Conservation (phyloP, 2,329 filamentous ascomycete genomes). For the Alternaria triticimaculans region DNA sequence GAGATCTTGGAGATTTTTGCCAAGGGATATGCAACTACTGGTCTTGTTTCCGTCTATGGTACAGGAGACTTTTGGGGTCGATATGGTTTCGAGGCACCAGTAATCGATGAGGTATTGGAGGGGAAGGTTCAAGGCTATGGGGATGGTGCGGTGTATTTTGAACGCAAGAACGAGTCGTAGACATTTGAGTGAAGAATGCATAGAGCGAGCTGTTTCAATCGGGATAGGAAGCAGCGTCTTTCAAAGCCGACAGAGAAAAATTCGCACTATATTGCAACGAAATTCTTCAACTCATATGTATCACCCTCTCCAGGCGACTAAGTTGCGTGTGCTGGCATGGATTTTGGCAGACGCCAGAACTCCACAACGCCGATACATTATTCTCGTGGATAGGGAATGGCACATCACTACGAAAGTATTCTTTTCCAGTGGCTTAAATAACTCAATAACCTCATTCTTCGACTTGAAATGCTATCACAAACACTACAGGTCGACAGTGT, state of each 20-base stretch:
- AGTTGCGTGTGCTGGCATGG: neutral
- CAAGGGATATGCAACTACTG: constrained; percentile 4
- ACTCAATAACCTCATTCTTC: neutral
- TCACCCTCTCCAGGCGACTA: neutral
- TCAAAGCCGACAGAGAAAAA: neutral
- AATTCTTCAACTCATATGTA: neutral
- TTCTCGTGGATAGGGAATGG: neutral
- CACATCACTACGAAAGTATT: neutral
- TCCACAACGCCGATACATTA: neutral
- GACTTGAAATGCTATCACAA: neutral
- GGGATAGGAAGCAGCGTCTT: neutral
- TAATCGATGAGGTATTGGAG: constrained; percentile 1
- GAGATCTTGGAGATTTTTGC: constrained; percentile 4
- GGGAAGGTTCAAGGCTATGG: constrained; percentile 22
- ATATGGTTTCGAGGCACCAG: constrained; percentile 17
- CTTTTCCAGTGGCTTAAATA: neutral
- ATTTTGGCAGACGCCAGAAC: neutral
- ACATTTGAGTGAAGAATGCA: neutral
- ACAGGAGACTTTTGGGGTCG: constrained; percentile 20
- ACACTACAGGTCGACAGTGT: neutral
- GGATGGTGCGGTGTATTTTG: constrained; percentile 20
- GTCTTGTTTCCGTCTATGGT: constrained; percentile 22
- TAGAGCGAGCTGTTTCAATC: neutral
- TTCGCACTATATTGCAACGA: neutral
- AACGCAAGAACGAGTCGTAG: constrained; percentile 12